Evolutionary conservation across 2,329 filamentous ascomycete species (phyloP), one percentile per base, ranked within the genome.

Genomic region (Trichophyton mentagrophytes): DNA sequence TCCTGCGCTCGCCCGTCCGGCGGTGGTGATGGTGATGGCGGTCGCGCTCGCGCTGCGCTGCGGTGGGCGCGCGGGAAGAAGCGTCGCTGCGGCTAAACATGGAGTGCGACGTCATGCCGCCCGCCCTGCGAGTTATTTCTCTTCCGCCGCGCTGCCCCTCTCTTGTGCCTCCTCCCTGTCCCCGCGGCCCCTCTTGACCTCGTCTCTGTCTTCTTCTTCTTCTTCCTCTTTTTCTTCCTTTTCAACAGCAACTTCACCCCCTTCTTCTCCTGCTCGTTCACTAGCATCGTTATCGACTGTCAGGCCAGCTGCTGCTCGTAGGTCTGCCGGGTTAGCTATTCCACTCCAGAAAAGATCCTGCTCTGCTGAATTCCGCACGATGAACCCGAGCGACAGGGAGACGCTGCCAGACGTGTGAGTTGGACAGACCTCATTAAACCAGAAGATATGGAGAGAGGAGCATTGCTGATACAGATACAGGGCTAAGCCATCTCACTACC

Each of bases 401-500:
- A 73, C 73, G 49, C 69, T 79, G 47, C 77, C 77, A 62, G 73
- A 77, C 63, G 70, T 69, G 74, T 76, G 67, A 70, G 73, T 71
- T 15, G 20, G 44, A n/a, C 17, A 5, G 17, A 20, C 47, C n/a
- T 13, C 15, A 30, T 13, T 4, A 11, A 13, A n/a, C 33, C 40
- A 7, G n/a, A 15, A 20, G n/a, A 44, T n/a, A 42, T 5, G 2
- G 13, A 44, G 1, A 44, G 13, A 25, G 13, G 13, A 22, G 20
- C 46, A 11, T 11, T 51, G 46, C 8, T 27, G 46, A 51, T 51
- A 7, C 15, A 44, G 25, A 25, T 22, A 46, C 63, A 85, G 83
- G 70, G 84, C 92, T 71, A 92, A 90, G 77, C 90, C 93, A 1
- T 78, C 80, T 64, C 90, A 97, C 77, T 99, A 99, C 77, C 79